Evolutionary conservation across 371 early-diverging fungal species (phyloP).

Genomic region (Syncephalastrum sp.): DNA sequence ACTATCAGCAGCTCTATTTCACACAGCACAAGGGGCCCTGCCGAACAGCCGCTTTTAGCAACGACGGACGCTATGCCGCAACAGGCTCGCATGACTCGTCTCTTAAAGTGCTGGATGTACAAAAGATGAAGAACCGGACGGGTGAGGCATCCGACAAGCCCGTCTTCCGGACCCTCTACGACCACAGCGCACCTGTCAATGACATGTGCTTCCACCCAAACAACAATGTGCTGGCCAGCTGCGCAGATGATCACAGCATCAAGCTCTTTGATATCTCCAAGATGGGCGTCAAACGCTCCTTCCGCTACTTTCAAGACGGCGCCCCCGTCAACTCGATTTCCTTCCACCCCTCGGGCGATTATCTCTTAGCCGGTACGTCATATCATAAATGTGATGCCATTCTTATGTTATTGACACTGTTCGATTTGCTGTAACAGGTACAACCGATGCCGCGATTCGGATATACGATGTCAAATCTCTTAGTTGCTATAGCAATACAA

Average conservation of each 20-base stretch:
- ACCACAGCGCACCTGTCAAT: slow-evolving; percentile 80
- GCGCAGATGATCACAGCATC: slow-evolving; percentile 82
- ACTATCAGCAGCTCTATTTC: slow-evolving; percentile 50
- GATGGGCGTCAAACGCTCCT: slow-evolving; percentile 76
- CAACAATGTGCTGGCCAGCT: slow-evolving; percentile 84
- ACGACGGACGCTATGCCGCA: slow-evolving; percentile 77
- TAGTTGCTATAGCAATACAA: slow-evolving; percentile 69
- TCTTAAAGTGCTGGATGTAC: slow-evolving; percentile 86
- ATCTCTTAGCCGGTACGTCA: slow-evolving; percentile 53
- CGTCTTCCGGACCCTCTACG: slow-evolving; percentile 86
- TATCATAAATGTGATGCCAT: not conserved
- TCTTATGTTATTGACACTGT: no score
- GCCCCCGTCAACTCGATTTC: slow-evolving; percentile 67
- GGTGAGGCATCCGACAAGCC: slow-evolving; percentile 71
- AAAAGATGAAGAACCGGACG: slow-evolving; percentile 67
- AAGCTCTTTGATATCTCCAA: slow-evolving; percentile 88
- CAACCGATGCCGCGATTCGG: slow-evolving; percentile 75
- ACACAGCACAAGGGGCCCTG: slow-evolving; percentile 60
- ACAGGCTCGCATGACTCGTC: slow-evolving; percentile 91
- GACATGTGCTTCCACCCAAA: slow-evolving; percentile 93
- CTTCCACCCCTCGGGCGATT: slow-evolving; percentile 89
- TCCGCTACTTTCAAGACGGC: slow-evolving; percentile 78
- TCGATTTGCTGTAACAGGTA: slow-evolving; percentile 33
- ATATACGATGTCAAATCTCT: slow-evolving; percentile 84
- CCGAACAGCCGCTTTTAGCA: slow-evolving; percentile 46